These are phyloP conservation scores for Aspergillus homomorphus DNA, from an alignment of 495 filamentous ascomycete genomes.

Conservation along the genomic window DNA sequence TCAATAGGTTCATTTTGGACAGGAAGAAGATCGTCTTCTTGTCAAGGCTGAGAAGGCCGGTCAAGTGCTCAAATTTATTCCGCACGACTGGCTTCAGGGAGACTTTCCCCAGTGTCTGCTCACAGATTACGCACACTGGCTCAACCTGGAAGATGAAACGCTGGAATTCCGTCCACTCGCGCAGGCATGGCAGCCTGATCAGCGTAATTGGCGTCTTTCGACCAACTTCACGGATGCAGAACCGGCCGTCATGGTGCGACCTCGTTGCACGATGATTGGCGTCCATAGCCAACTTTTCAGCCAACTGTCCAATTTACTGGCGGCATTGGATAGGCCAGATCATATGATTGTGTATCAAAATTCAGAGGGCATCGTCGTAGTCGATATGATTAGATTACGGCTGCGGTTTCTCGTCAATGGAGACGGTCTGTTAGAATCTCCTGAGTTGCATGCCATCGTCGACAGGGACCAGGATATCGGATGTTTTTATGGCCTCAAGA, in stretches of 20 bases:
- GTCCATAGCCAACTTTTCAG: constrained; percentile 26
- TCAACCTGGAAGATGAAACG: constrained; percentile 44
- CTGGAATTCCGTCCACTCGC: constrained; percentile 47
- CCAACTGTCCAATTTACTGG: constrained; percentile 29
- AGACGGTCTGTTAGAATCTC: constrained; percentile 35
- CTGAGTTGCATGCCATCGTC: constrained; percentile 51
- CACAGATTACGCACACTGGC: constrained; percentile 32
- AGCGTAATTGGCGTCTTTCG: constrained; percentile 26
- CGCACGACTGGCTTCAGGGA: constrained; percentile 30
- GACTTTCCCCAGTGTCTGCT: constrained; percentile 49
- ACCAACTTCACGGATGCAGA: background rate
- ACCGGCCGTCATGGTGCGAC: constrained; percentile 1
- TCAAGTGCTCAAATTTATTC: constrained; percentile 43
- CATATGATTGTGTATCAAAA: constrained; percentile 36
- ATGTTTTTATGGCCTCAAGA: constrained; percentile 49
- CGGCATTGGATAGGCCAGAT: constrained; percentile 24
- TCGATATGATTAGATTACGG: constrained; percentile 44
- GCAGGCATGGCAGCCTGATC: constrained; percentile 37
- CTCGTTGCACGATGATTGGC: constrained; percentile 26
- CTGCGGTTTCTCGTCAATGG: constrained; percentile 44
- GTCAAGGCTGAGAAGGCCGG: constrained; percentile 14
- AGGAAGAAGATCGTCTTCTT: constrained; percentile 24
- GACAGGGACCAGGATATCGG: constrained; percentile 49
- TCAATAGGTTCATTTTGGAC: constrained; percentile 35
- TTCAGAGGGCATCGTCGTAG: constrained; percentile 22